phyloP scores from a whole-genome alignment of 148 eudicot species.

The Talinum fruticosum region DNA sequence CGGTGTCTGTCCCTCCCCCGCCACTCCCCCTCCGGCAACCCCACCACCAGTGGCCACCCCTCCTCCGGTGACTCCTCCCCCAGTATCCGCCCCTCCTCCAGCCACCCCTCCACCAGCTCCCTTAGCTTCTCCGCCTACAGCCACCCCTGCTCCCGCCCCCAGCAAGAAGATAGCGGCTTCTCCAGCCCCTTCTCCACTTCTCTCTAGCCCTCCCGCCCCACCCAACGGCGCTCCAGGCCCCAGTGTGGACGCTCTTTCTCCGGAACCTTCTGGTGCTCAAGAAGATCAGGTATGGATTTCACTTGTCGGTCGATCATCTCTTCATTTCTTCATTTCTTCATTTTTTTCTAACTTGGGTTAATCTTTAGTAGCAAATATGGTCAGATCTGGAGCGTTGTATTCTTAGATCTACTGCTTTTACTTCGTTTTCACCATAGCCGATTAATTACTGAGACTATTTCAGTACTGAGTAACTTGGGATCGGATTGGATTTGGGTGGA shows the following conservation, averaged over 20 bases:
- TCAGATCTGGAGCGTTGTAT: not conserved
- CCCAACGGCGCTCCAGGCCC: conserved; percentile 22
- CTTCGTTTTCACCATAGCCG: not conserved
- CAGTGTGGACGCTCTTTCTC: not conserved
- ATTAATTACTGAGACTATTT: too few relatives aligned
- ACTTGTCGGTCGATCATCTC: not conserved
- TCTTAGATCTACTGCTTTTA: not conserved
- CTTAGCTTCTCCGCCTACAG: too few relatives aligned
- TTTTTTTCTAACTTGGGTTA: not conserved
- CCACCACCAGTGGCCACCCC: conserved; percentile 20
- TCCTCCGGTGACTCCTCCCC: conserved; percentile 17
- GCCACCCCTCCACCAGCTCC: not conserved
- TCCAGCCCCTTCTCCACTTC: conserved; percentile 9
- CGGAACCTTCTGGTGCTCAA: conserved; percentile 11
- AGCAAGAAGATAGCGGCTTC: conserved; percentile 6
- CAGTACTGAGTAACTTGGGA: too few relatives aligned
- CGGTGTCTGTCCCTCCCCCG: not conserved
- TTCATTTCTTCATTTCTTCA: not conserved
- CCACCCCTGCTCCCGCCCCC: conserved; percentile 1
- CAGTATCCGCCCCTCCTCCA: conserved; percentile 3
- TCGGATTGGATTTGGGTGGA: not conserved
- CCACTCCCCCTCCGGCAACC: not conserved
- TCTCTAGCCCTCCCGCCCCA: conserved; percentile 21
- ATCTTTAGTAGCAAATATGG: not conserved
- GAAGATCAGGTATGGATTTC: conserved; percentile 22